Conservation (phyloP, 1,284 basidiomycete species). For the Bjerkandera adusta region DNA sequence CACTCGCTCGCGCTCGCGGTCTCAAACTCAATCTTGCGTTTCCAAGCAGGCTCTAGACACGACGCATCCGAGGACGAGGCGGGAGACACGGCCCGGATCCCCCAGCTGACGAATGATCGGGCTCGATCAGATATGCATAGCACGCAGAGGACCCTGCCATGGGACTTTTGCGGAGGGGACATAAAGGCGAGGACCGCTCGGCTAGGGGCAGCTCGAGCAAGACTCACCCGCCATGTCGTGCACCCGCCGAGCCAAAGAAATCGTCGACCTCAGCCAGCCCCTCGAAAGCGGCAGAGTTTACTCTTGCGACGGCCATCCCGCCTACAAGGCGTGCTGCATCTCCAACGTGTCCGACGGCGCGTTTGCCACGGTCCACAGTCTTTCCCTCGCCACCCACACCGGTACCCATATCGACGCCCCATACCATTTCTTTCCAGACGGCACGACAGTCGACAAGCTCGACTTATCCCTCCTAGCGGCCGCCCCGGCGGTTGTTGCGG, state of each 20-base stretch:
- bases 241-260: neutral
- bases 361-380: conserved; percentile 41
- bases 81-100: too few species aligned
- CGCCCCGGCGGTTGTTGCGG: conserved; percentile 45
- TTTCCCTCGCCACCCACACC: conserved; percentile 55
- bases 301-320: conserved; percentile 57
- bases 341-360: conserved; percentile 36
- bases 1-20: too few species aligned
- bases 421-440: conserved; percentile 59
- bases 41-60: too few species aligned
- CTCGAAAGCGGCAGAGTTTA: conserved; percentile 39
- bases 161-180: neutral
- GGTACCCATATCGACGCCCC: conserved; percentile 78
- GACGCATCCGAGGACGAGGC: too few species aligned
- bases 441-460: conserved; percentile 54
- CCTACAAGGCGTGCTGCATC: conserved; percentile 33
- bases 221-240: neutral
- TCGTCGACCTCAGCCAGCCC: conserved; percentile 55
- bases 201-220: neutral
- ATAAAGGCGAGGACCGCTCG: neutral
- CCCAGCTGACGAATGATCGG: conserved; percentile 8
- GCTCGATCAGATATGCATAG: conserved; percentile 4
- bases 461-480: conserved; percentile 35
- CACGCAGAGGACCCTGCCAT: neutral
- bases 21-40: too few species aligned